phyloP scores from a whole-genome alignment of 1,284 basidiomycete species.

The Cutaneotrichosporon sp. region DNA sequence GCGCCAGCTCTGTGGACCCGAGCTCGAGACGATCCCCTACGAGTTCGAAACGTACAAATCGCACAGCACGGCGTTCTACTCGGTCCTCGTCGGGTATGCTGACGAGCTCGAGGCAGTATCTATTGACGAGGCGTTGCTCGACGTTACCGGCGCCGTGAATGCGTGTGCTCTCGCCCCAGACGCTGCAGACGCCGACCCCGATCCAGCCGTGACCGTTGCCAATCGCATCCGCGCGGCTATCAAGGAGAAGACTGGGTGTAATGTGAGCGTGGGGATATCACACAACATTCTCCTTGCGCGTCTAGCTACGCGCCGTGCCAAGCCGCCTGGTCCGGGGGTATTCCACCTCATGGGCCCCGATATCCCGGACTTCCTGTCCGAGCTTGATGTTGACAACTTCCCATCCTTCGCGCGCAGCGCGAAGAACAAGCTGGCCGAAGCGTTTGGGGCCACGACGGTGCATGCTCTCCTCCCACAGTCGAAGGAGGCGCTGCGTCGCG shows the following conservation, averaged over 20 bases:
- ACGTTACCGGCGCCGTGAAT: slow-evolving; percentile 69
- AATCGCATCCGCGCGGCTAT: slow-evolving; percentile 77
- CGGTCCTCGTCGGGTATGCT: slow-evolving; percentile 80
- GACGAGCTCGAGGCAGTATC: slow-evolving; percentile 94
- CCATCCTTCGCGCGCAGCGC: slow-evolving; percentile 81
- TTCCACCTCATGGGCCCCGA: slow-evolving; percentile 67
- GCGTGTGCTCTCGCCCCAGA: slow-evolving; percentile 47
- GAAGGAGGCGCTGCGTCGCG: slow-evolving; percentile 65
- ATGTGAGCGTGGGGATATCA: slow-evolving; percentile 88
- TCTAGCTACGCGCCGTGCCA: slow-evolving; percentile 84
- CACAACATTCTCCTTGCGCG: slow-evolving; percentile 90
- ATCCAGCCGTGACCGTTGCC: slow-evolving; percentile 70
- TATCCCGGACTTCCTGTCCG: slow-evolving; percentile 61
- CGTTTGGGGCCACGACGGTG: slow-evolving; percentile 70
- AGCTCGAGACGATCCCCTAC: slow-evolving; percentile 68
- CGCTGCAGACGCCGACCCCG: slow-evolving; percentile 26
- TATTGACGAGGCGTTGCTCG: slow-evolving; percentile 91
- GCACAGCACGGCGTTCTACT: slow-evolving; percentile 82
- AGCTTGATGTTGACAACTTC: slow-evolving; percentile 78
- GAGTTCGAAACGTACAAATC: slow-evolving; percentile 70
- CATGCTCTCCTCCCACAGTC: slow-evolving; percentile 67
- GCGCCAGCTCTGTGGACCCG: slow-evolving; percentile 65
- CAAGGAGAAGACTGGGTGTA: slow-evolving; percentile 72
- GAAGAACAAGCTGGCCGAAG: slow-evolving; percentile 66
- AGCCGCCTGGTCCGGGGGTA: slow-evolving; percentile 66